phyloP scores from a whole-genome alignment of 257 asterid species.

The Ilex asprella region DNA sequence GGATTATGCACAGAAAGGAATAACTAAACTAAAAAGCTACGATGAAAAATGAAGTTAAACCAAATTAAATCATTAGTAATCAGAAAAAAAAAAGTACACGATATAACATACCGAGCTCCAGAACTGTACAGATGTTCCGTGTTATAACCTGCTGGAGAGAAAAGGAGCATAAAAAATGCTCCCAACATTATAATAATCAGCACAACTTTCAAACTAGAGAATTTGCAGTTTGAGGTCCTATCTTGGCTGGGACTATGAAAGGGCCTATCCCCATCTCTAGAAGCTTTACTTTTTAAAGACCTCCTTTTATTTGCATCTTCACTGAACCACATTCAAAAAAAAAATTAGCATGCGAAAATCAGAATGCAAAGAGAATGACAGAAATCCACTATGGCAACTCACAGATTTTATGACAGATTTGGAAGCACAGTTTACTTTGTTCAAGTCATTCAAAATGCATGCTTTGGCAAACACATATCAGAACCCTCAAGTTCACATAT shows the following conservation, averaged over 20 bases:
- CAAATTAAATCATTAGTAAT: too few species aligned
- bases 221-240: conserved; percentile 46
- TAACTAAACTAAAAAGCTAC: too few species aligned
- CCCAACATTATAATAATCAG: conserved; percentile 52
- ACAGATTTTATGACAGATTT: too few species aligned
- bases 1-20: background rate
- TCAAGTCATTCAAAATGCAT: too few species aligned
- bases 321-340: conserved; percentile 31
- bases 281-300: conserved; percentile 42
- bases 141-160: conserved; percentile 53
- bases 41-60: too few species aligned
- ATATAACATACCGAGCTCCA: conserved; percentile 41
- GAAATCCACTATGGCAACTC: too few species aligned
- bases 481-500: too few species aligned
- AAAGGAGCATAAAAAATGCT: conserved; percentile 52
- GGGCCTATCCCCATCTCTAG: conserved; percentile 55
- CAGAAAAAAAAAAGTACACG: background rate
- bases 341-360: background rate
- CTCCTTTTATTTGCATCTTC: conserved; percentile 64
- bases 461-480: too few species aligned
- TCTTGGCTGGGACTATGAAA: conserved; percentile 47
- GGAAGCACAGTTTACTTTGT: too few species aligned
- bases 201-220: conserved; percentile 52
- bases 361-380: too few species aligned
- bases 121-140: conserved; percentile 33